These are phyloP conservation scores for Bipolaris cookei DNA, from an alignment of 2,329 filamentous ascomycete genomes.

Conservation along the genomic window DNA sequence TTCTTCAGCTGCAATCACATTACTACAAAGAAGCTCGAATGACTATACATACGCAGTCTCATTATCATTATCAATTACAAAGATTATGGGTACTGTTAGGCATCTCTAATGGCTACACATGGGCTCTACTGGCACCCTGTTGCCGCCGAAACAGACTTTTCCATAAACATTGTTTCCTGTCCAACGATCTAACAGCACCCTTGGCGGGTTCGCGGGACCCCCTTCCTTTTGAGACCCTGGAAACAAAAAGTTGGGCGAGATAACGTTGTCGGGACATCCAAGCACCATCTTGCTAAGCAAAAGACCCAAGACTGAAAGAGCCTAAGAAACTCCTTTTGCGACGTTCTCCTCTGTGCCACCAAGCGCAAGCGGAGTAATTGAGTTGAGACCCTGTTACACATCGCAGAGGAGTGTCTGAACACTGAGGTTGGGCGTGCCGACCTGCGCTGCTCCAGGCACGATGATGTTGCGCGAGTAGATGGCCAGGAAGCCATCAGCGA, in stretches of 20 bases:
- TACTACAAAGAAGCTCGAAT: background rate
- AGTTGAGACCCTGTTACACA: constrained; percentile 46
- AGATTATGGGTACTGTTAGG: background rate
- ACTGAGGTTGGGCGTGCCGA: constrained; percentile 44
- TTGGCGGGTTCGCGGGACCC: constrained; percentile 38
- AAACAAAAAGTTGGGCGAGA: constrained; percentile 41
- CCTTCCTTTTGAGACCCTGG: constrained; percentile 36
- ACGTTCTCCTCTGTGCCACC: constrained; percentile 31
- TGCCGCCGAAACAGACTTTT: constrained; percentile 41
- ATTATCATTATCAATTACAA: background rate
- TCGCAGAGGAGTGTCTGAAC: constrained; percentile 43
- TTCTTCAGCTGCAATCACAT: background rate
- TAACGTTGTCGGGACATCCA: constrained; percentile 38
- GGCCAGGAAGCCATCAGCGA: constrained; percentile 40
- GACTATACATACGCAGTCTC: too few species aligned
- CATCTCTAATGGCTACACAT: constrained; percentile 8
- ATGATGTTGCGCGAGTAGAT: constrained; percentile 47
- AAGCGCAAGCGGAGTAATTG: constrained; percentile 43
- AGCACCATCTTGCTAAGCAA: constrained; percentile 38
- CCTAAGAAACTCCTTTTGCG: constrained; percentile 35
- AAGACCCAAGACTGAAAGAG: constrained; percentile 40
- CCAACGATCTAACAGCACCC: constrained; percentile 28
- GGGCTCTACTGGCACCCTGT: constrained; percentile 31
- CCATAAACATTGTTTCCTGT: constrained; percentile 48
- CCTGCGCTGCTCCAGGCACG: constrained; percentile 33